A percentile compares a stretch with the other conserved stretches of the same genome.
These are phyloP conservation scores for Claviceps sp. DNA, from an alignment of 2,329 filamentous ascomycete genomes.

Conservation along the genomic window DNA sequence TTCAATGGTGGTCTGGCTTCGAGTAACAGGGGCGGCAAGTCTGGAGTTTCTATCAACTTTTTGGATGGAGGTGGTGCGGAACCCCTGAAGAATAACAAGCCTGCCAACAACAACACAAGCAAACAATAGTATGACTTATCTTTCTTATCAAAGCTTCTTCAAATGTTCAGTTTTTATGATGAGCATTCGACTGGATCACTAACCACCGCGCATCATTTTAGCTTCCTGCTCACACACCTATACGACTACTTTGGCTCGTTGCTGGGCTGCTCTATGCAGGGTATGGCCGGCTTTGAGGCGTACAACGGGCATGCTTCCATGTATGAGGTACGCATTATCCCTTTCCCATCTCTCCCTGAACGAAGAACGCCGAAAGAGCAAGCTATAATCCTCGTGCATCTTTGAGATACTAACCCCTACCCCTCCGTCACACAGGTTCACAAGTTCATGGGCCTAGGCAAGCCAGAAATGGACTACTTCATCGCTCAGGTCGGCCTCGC, in stretches of 20 bases:
- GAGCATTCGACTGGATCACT: background rate
- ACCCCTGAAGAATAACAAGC: slow-evolving; percentile 40
- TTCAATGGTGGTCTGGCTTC: slow-evolving; percentile 42
- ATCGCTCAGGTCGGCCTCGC: slow-evolving; percentile 43
- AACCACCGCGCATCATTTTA: slow-evolving; percentile 9
- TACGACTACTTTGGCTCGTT: slow-evolving; percentile 49
- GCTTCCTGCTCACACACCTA: slow-evolving; percentile 45
- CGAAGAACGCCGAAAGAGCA: background rate
- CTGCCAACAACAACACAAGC: slow-evolving; percentile 29
- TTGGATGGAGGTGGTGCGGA: slow-evolving; percentile 44
- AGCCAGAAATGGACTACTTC: slow-evolving; percentile 42
- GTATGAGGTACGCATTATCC: slow-evolving; percentile 19
- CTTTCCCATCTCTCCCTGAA: too few species aligned
- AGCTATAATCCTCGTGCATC: too few species aligned
- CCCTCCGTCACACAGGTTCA: slow-evolving; percentile 25
- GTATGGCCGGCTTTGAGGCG: slow-evolving; percentile 32
- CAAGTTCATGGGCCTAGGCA: slow-evolving; percentile 45
- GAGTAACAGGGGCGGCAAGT: slow-evolving; percentile 33
- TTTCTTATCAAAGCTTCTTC: background rate
- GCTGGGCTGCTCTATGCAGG: slow-evolving; percentile 39
- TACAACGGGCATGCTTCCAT: slow-evolving; percentile 33
- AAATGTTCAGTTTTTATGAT: background rate
- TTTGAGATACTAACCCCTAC: background rate
- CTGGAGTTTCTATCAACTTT: slow-evolving; percentile 41
- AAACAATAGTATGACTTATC: slow-evolving; percentile 28